Evolutionary conservation across 106 monocot genomes (phyloP).

Genomic region (Allium cepa): DNA sequence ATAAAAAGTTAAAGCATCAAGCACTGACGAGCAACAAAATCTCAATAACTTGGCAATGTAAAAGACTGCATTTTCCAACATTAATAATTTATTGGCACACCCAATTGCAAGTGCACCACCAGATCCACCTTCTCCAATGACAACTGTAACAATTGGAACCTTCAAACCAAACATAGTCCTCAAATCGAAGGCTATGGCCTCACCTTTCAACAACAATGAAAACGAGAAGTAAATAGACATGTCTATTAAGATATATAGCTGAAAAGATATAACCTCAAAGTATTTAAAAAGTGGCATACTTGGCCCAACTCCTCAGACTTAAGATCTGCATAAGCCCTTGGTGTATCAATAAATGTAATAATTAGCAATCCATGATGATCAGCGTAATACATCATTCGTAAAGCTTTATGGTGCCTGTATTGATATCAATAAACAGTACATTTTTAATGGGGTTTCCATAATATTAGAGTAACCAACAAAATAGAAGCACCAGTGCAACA

Average conservation of each 20-base stretch:
- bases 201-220: constrained; percentile 25
- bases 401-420: constrained; percentile 51
- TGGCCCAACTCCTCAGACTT: constrained; percentile 70
- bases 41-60: constrained; percentile 49
- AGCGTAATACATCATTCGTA: constrained; percentile 63
- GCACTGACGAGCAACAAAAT: too few relatives aligned
- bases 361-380: constrained; percentile 68
- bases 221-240: too few relatives aligned
- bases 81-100: constrained; percentile 59
- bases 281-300: constrained; percentile 11
- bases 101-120: constrained; percentile 73
- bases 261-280: too few relatives aligned
- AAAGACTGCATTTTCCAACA: constrained; percentile 65
- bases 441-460: background rate
- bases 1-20: too few relatives aligned
- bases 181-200: constrained; percentile 56
- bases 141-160: constrained; percentile 53
- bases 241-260: too few relatives aligned
- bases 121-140: constrained; percentile 70
- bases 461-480: too few relatives aligned
- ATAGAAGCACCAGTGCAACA: too few relatives aligned
- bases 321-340: constrained; percentile 65
- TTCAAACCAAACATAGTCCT: constrained; percentile 54
- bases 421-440: background rate
- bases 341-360: constrained; percentile 64